These are phyloP conservation scores for Capsicum pubescens DNA, from an alignment of 257 asterid genomes.

Conservation along the genomic window DNA sequence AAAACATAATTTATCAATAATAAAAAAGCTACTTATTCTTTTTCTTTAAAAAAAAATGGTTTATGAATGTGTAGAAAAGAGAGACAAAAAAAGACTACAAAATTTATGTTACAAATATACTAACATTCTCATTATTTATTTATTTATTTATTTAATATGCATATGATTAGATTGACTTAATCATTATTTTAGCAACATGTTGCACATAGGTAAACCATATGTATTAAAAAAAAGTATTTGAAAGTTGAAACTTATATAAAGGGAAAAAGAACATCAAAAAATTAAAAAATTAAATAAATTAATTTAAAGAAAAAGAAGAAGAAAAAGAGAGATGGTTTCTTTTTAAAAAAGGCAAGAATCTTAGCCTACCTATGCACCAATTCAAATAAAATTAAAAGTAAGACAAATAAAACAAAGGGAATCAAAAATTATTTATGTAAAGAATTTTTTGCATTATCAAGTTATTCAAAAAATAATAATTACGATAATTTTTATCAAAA, in stretches of 20 bases:
- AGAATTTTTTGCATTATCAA: no score
- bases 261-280: neutral
- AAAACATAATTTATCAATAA: neutral
- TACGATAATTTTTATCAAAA: neutral
- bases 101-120: neutral
- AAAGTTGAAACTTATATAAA: neutral
- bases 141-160: no score
- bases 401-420: neutral
- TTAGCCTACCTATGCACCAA: conserved; percentile 5
- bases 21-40: neutral
- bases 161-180: conserved; percentile 23
- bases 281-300: neutral
- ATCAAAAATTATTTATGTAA: neutral
- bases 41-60: no score
- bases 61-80: neutral
- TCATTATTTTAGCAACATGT: neutral
- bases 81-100: neutral
- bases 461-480: neutral
- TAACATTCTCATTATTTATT: neutral
- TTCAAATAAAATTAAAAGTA: neutral
- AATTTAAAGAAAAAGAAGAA: neutral
- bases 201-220: neutral
- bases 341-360: conserved; percentile 18
- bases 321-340: neutral
- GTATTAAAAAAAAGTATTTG: neutral